These are phyloP conservation scores for Thalassiosira livingstoniorum DNA, from an alignment of 352 stramenopile genomes.

Conservation along the genomic window DNA sequence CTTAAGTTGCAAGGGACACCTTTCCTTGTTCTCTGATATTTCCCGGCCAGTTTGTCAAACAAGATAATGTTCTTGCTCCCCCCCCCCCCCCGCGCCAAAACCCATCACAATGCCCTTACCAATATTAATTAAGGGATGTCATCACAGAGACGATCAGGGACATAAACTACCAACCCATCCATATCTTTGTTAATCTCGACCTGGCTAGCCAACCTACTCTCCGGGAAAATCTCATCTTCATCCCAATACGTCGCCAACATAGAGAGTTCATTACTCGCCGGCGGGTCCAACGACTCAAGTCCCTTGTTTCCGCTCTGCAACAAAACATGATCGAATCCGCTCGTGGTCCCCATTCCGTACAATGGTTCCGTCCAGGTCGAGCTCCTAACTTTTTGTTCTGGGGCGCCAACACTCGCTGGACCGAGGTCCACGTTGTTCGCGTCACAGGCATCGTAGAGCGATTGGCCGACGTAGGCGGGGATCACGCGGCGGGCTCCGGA, in stretches of 20 bases:
- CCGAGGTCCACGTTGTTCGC: conserved; percentile 83
- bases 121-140: conserved; percentile 79
- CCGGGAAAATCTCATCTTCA: conserved; percentile 83
- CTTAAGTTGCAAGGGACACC: no score
- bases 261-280: conserved; percentile 60
- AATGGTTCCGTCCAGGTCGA: conserved; percentile 82
- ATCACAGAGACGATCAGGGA: conserved; percentile 83
- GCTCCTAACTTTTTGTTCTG: conserved; percentile 63
- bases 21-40: no score
- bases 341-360: conserved; percentile 80
- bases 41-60: no score
- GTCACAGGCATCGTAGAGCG: conserved; percentile 75
- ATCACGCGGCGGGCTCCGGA: conserved; percentile 80
- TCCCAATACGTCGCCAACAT: conserved; percentile 85
- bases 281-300: conserved; percentile 50
- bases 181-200: conserved; percentile 83
- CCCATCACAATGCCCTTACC: no score
- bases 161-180: conserved; percentile 86
- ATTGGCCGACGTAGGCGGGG: conserved; percentile 79
- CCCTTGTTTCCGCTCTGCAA: conserved; percentile 54
- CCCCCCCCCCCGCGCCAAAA: no score
- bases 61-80: no score
- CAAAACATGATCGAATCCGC: conserved; percentile 85
- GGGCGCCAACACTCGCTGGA: conserved; percentile 56
- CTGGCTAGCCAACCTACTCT: conserved; percentile 77